These are phyloP conservation scores for Phytophthora niederhauseri DNA, from an alignment of 352 stramenopile species.

Conservation along the genomic window DNA sequence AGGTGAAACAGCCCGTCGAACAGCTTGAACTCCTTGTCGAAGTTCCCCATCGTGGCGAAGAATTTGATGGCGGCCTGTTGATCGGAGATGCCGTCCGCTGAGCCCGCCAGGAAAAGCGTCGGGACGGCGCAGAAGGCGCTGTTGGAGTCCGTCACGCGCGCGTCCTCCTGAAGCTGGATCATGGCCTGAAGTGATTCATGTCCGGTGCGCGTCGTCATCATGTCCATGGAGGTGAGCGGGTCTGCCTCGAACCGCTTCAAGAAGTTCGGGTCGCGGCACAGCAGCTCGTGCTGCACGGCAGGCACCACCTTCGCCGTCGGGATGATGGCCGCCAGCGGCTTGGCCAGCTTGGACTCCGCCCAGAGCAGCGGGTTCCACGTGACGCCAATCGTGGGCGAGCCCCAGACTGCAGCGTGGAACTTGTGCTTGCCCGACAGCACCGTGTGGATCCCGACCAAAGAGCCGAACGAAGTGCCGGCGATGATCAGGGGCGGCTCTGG, in stretches of 20 bases:
- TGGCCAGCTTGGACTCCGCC: conserved; percentile 42
- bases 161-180: conserved; percentile 34
- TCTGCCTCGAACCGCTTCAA: conserved; percentile 52
- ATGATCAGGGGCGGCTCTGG: conserved; percentile 48
- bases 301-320: conserved; percentile 48
- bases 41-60: conserved; percentile 46
- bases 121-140: conserved; percentile 39
- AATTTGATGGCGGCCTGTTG: conserved; percentile 53
- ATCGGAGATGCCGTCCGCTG: conserved; percentile 50
- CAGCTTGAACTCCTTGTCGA: conserved; percentile 66
- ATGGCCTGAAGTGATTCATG: conserved; percentile 41
- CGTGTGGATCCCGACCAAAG: conserved; percentile 59
- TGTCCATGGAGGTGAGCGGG: conserved; percentile 49
- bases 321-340: conserved; percentile 43
- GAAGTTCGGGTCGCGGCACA: conserved; percentile 46
- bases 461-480: conserved; percentile 64
- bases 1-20: conserved; percentile 63
- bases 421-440: conserved; percentile 50
- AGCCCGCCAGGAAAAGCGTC: conserved; percentile 47
- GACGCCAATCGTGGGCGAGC: conserved; percentile 56
- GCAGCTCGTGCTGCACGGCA: conserved; percentile 48
- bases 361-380: conserved; percentile 50
- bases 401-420: conserved; percentile 58
- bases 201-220: conserved; percentile 45
- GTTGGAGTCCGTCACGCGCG: conserved; percentile 30